Evolutionary conservation across 306 rosid genomes (phyloP), one percentile per base, ranked within the genome.

Genomic region (Calophaca sinica): DNA sequence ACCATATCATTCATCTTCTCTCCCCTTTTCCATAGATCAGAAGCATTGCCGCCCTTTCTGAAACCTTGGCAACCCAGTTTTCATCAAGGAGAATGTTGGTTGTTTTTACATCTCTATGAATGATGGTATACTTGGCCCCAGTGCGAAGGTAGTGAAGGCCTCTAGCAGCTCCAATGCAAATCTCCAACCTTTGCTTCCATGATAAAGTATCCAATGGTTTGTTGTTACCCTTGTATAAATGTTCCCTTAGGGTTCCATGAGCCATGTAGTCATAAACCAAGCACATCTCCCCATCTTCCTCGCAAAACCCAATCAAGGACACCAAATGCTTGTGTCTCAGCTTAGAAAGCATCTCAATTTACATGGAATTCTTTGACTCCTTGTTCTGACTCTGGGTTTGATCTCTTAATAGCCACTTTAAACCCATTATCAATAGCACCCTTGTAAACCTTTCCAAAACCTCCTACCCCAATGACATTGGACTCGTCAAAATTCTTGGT

Each of bases 111-210:
- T 87, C 90, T 75, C 90, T 84, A 52, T 87, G 90, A 65, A 87
- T 84, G 67, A 87, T 87, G 12, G 90, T 87, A 66, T 87, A 84
- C 13, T 70, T 68, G 2, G 90, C 90, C 15, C 90, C 88, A 0
- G 90, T 84, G 75, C 81, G 90, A 81, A 87, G 90, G 60, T 87
- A 87, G 57, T 87, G 90, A 79, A 87, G 90, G 2, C 90, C 90
- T 74, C 90, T 84, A 44, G 88, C 86, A 1, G 88, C 84, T 75
- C 90, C 90, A 51, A 87, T 87, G 68, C 90, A 87, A 10, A 87
- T 87, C 79, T 87, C 88, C 74, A 87, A 72, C 75, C 90, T 84
- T 69, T 87, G 90, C 52, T 84, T 84, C 90, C 90, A 87, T 60
- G 88, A 31, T 26, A 87, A 55, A 13, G 79, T 59, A 48, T 52